Conservation (phyloP, 2,329 filamentous ascomycete genomes). For the Onygenales sp. region DNA sequence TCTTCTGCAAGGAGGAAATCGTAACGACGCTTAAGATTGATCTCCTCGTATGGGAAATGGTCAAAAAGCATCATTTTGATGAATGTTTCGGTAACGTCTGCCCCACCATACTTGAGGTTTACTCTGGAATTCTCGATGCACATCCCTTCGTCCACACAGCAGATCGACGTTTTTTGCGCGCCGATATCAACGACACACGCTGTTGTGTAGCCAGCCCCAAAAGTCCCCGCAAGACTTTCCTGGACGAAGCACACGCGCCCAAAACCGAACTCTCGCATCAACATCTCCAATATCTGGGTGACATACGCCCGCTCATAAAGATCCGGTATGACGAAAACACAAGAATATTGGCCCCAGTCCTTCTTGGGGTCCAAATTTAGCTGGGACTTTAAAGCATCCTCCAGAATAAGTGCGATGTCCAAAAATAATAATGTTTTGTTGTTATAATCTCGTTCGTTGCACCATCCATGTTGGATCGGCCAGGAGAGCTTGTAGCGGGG, state of each 20-base stretch:
- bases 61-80: constrained; percentile 97
- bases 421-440: constrained; percentile 72
- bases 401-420: constrained; percentile 78
- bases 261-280: constrained; percentile 85
- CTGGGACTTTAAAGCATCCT: constrained; percentile 78
- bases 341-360: constrained; percentile 84
- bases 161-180: constrained; percentile 93
- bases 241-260: constrained; percentile 87
- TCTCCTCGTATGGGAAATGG: constrained; percentile 89
- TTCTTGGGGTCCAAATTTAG: constrained; percentile 67
- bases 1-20: constrained; percentile 93
- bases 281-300: constrained; percentile 70
- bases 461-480: constrained; percentile 77
- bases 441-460: constrained; percentile 82
- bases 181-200: constrained; percentile 94
- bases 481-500: constrained; percentile 89
- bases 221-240: constrained; percentile 88
- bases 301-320: constrained; percentile 93
- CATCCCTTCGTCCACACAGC: constrained; percentile 93
- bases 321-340: constrained; percentile 94
- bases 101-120: constrained; percentile 88
- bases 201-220: constrained; percentile 87
- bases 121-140: constrained; percentile 89
- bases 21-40: constrained; percentile 81
- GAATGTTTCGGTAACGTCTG: constrained; percentile 88